Percentiles rank a stretch among this genome's conserved stretches.
Conservation (phyloP, 1,284 basidiomycete species). For the Cutaneotrichosporon dermatis region DNA sequence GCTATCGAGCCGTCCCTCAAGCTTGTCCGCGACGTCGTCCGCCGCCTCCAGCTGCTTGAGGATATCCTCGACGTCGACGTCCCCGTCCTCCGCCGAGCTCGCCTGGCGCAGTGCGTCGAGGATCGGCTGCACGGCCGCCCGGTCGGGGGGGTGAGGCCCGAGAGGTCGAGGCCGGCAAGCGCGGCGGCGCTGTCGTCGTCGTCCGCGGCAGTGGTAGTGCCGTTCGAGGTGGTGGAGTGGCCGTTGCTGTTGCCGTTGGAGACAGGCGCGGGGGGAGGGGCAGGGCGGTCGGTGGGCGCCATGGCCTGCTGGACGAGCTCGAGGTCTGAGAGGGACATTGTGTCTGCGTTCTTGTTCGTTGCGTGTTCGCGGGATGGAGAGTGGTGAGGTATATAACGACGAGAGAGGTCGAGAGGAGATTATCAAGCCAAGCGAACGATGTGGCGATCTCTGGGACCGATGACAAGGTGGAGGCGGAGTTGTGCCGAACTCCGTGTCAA, state of each 20-base stretch:
- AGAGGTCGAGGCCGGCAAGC: constrained; percentile 23
- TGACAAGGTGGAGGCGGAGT: too few species aligned
- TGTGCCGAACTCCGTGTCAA: neutral
- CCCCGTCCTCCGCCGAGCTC: constrained; percentile 15
- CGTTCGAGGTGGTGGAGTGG: too few species aligned
- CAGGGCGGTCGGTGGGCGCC: constrained; percentile 21
- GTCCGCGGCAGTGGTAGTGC: too few species aligned
- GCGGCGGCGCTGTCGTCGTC: constrained; percentile 1
- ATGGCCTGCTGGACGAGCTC: constrained; percentile 46
- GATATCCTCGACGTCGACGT: constrained; percentile 31
- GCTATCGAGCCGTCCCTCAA: constrained; percentile 45
- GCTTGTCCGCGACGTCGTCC: constrained; percentile 42
- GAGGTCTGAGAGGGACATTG: constrained; percentile 42
- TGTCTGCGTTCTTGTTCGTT: neutral
- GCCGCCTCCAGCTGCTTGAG: constrained; percentile 45
- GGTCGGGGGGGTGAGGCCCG: constrained; percentile 23
- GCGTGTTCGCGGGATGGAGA: neutral
- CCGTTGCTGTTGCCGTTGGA: neutral
- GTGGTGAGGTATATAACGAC: too few species aligned
- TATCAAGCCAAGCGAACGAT: too few species aligned
- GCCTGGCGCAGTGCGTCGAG: constrained; percentile 19
- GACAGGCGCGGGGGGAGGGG: neutral
- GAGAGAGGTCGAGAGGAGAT: too few species aligned
- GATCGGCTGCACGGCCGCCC: constrained; percentile 26
- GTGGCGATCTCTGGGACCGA: too few species aligned